Conservation (phyloP, 2,329 filamentous ascomycete genomes). For the Stachybotrys echinatus region DNA sequence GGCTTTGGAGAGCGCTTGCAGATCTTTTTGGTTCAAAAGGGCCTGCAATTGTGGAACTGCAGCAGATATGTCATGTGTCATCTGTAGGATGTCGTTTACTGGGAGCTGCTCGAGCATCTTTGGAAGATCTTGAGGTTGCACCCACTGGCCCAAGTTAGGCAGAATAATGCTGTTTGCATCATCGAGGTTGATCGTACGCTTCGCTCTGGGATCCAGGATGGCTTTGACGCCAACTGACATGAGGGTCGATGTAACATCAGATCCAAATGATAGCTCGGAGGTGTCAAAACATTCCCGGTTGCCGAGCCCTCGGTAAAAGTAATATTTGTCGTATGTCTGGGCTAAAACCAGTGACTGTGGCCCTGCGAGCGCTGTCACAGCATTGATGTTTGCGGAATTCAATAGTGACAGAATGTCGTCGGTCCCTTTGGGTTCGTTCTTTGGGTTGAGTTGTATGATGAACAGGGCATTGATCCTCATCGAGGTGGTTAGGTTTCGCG, state of each 20-base stretch:
- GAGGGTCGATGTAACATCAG: conserved; percentile 5
- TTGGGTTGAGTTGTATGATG: conserved; percentile 6
- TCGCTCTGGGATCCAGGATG: conserved; percentile 3
- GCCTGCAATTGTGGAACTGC: conserved; percentile 9
- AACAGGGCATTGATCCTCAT: conserved; percentile 10
- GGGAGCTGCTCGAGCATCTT: conserved; percentile 3
- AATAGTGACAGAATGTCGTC: conserved; percentile 6
- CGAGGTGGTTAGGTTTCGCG: conserved; percentile 6
- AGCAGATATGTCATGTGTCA: conserved; percentile 9
- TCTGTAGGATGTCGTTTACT: conserved; percentile 1
- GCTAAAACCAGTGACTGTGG: conserved; percentile 10
- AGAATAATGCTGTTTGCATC: conserved; percentile 5
- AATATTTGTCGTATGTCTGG: conserved; percentile 6
- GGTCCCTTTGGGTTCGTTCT: conserved; percentile 1
- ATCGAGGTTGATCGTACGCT: conserved; percentile 5
- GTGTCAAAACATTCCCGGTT: conserved; percentile 6
- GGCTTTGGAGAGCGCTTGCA: conserved; percentile 5
- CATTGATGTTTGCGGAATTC: conserved; percentile 12
- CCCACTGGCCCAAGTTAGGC: conserved; percentile 1
- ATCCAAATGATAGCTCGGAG: conserved; percentile 7
- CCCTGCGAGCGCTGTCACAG: conserved; percentile 11
- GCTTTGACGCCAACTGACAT: conserved; percentile 4
- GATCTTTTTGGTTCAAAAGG: conserved; percentile 7
- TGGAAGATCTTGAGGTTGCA: conserved; percentile 2
- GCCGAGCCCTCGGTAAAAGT: conserved; percentile 10